These are phyloP conservation scores for Rhipidocladum racemiflorum DNA, from an alignment of 176 grass and related monocot species.

Conservation along the genomic window DNA sequence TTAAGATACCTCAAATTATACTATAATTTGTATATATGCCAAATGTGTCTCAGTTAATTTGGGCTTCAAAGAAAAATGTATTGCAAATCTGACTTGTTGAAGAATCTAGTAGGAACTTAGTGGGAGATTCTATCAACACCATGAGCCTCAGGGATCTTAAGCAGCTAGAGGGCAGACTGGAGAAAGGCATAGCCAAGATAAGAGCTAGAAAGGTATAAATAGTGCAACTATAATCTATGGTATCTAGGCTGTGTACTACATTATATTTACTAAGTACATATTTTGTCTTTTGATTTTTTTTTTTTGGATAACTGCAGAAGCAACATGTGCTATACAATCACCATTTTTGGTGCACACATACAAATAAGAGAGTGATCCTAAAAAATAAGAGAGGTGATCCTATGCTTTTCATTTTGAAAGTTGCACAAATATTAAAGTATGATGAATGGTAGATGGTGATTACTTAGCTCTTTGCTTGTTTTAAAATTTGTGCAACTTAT, in stretches of 20 bases:
- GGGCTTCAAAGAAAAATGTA: background rate
- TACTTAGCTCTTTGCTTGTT: too few relatives aligned
- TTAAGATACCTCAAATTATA: conserved; percentile 9
- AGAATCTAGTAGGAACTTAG: conserved; percentile 46
- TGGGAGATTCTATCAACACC: conserved; percentile 55
- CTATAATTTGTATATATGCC: background rate
- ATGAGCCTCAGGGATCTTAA: conserved; percentile 63
- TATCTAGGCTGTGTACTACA: background rate
- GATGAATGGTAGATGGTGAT: too few relatives aligned
- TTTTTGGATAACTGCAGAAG: background rate
- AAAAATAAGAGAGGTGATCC: too few relatives aligned
- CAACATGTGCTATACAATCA: background rate
- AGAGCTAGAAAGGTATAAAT: conserved; percentile 82
- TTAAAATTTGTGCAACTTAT: too few relatives aligned
- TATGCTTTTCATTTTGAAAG: too few relatives aligned
- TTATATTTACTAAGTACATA: background rate
- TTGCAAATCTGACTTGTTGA: conserved; percentile 8
- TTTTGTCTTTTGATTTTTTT: background rate
- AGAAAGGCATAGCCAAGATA: conserved; percentile 78
- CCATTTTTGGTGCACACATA: background rate
- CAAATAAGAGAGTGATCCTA: too few relatives aligned
- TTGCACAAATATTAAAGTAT: too few relatives aligned
- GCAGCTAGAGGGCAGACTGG: conserved; percentile 60
- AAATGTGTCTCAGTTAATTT: background rate
- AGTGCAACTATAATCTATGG: background rate